Base-by-base conservation (phyloP, 2,329 filamentous ascomycete species). In the Cytospora piceae region DNA sequence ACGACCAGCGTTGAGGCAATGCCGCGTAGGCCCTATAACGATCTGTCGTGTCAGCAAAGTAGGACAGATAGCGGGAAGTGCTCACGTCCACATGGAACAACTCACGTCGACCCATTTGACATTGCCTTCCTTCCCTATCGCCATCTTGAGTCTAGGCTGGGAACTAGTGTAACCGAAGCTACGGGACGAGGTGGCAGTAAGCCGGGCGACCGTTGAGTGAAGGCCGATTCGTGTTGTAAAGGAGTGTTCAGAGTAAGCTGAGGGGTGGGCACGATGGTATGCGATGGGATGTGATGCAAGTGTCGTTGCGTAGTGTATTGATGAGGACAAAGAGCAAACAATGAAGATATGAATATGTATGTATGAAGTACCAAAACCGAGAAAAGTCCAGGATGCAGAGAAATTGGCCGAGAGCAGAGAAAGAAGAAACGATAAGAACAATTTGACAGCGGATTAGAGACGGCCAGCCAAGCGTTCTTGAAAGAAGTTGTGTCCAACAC, bases 11-110 rank as follows among this genome's bases (percentile, higher is more conserved):
- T 66, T 32, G 66, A 68, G 60, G 66, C 66, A 34, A 68, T 68
- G 42, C 66, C 66, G 53, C 66, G 66, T n/a, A 68, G 66, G 52
- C 66, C 66, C 66, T 68, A 59, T 52, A 37, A 37, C 34, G n/a
- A 37, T 24, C 12, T 4, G 11, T 32, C 15, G 27, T 17, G 32
- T 63, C 32, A 62, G n/a, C 12, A 31, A 90, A 70, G 90, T 85
- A 67, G 90, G 82, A 75, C 90, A 87, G 69, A 89, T 80, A n/a
- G 63, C 3, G 37, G 27, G 51, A 20, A 31, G 27, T 34, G 39
- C 32, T 31, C 24, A 1, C 4, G 15, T 17, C 37, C 29, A 31
- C 14, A 22, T 24, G 29, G 15, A 15, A 58, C 5, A 31, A 63
- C 66, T 68, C 55, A 68, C 66, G 63, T 68, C 66, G n/a, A 68